A percentile compares a stretch with the other conserved stretches of the same genome.
phyloP scores from a whole-genome alignment of 2,329 filamentous ascomycete genomes.

The Magnaporthiopsis incrustans region DNA sequence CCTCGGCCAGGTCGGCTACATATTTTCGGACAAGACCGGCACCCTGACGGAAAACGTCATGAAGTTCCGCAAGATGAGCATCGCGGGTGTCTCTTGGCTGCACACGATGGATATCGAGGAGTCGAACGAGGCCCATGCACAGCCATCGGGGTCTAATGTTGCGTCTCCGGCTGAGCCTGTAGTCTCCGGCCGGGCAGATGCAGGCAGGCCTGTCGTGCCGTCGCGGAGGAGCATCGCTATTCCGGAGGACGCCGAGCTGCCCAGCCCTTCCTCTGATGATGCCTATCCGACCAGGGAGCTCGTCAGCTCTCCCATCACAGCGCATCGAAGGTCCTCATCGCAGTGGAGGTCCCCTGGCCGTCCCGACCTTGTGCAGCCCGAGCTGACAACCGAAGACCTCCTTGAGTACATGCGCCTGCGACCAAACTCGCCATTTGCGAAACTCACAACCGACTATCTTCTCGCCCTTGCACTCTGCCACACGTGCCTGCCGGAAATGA shows the following conservation, averaged over 20 bases:
- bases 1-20: constrained; percentile 79
- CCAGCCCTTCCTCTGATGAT: neutral
- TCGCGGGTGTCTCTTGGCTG: constrained; percentile 82
- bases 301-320: constrained; percentile 20
- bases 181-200: neutral
- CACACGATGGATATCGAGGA: constrained; percentile 65
- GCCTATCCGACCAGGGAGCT: constrained; percentile 14
- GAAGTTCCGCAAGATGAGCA: constrained; percentile 88
- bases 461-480: constrained; percentile 82
- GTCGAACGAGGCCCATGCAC: neutral
- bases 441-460: constrained; percentile 74
- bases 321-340: constrained; percentile 35
- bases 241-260: constrained; percentile 9
- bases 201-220: neutral
- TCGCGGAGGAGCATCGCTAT: constrained; percentile 10
- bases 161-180: constrained; percentile 8
- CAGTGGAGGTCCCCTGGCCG: constrained; percentile 41
- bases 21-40: constrained; percentile 92
- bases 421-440: constrained; percentile 69
- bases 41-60: constrained; percentile 92
- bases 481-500: constrained; percentile 77
- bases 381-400: constrained; percentile 63
- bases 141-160: neutral
- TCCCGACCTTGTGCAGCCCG: constrained; percentile 43
- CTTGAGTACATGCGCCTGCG: constrained; percentile 68